Base-by-base conservation (phyloP, 345 rosid genomes). In the Populus nigra region DNA sequence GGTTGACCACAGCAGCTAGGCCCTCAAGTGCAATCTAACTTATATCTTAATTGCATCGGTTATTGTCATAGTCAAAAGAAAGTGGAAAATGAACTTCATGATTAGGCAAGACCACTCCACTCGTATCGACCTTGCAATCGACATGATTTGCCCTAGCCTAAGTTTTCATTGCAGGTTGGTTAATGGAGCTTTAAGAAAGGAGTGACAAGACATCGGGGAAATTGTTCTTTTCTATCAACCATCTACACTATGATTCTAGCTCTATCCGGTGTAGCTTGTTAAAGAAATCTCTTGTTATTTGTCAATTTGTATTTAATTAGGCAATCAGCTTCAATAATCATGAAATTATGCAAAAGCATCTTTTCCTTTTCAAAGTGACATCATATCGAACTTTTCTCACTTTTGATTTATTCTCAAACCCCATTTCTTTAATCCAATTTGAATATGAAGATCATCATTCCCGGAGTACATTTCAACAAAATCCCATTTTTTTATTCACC, bases 271-370 rank as follows among this genome's bases (percentile, higher is more conserved):
- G 27, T 8, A 9, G 8, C 63, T 3, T 22, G 29, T 3, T 23
- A 57, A 57, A 57, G 63, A 57, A 57, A 33, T 20, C 18, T 50
- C 29, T 9, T 23, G 39, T 11, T 49, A 31, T 18, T 31, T 29
- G 50, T 68, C 55, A 39, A 43, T 25, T 31, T 16, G 18, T n/a
- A 53, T 55, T 72, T 55, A 12, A 71, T 71, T 49, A 49, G 39
- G 18, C 22, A 3, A 3, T 57, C 76, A 18, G 33, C 29, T 17
- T 29, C 25, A 65, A 35, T 12, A 29, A 20, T 66, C 23, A 31
- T n/a, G 49, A 66, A 57, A 16, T 45, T 16, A 67, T 35, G 23
- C 65, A 50, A 20, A 65, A 53, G 73, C 78, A 81, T 77, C 76
- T 43, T 47, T 43, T 63, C 78, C 8, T 59, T 43, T 47, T n/a